Percentiles rank a stretch among this genome's conserved stretches.
phyloP scores from a whole-genome alignment of 1,284 basidiomycete species.

The Ustilago xerochloae region DNA sequence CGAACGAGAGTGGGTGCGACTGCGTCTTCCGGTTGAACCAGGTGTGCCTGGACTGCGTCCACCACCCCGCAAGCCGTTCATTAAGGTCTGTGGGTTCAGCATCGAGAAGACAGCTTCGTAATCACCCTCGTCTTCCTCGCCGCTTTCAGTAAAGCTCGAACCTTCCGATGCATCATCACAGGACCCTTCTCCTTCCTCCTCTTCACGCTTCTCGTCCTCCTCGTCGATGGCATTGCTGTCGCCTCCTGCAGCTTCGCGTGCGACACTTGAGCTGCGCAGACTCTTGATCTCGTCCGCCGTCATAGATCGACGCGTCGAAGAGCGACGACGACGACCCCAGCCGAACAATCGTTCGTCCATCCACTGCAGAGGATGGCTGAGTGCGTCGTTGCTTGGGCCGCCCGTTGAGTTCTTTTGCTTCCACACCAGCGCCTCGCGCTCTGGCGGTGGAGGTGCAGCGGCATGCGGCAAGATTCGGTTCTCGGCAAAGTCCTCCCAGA shows the following conservation, averaged over 20 bases:
- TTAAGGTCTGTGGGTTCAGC: constrained; percentile 44
- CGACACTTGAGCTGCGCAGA: constrained; percentile 18
- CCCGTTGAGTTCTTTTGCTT: constrained; percentile 46
- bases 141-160: constrained; percentile 37
- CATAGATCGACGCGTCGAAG: constrained; percentile 47
- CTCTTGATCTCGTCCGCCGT: constrained; percentile 41
- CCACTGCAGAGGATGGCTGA: constrained; percentile 73
- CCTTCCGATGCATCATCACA: constrained; percentile 42
- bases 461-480: constrained; percentile 58
- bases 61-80: constrained; percentile 34
- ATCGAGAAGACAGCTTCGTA: constrained; percentile 65
- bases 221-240: constrained; percentile 26
- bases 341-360: constrained; percentile 92
- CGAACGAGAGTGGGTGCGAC: constrained; percentile 51
- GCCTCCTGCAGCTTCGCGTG: constrained; percentile 9
- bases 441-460: constrained; percentile 51
- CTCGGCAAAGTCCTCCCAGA: constrained; percentile 64
- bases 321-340: constrained; percentile 72
- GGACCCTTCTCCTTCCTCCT: constrained; percentile 36
- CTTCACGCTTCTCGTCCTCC: constrained; percentile 22
- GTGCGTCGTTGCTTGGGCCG: constrained; percentile 43
- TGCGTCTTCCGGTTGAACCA: constrained; percentile 30
- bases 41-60: constrained; percentile 45
- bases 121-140: constrained; percentile 62
- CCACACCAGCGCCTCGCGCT: constrained; percentile 52